Evolutionary conservation across 805 yeast species (phyloP), one percentile per base, ranked within the genome.

Genomic region (Priceomyces medius): DNA sequence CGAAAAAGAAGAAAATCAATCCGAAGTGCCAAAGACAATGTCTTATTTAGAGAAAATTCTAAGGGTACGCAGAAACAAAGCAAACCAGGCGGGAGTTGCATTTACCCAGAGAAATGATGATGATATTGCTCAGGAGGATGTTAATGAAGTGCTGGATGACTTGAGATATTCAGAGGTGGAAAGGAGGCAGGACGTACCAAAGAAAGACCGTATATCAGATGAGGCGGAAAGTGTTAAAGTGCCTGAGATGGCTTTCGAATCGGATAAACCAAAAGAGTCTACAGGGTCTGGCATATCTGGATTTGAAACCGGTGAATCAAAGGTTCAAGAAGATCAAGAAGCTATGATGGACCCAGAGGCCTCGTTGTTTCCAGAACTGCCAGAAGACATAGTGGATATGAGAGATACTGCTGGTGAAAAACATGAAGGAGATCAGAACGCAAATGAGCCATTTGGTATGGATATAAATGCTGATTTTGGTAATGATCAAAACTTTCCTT

Each of bases 1-100:
- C 7, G 10, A 14, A 17, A 27, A 3, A 10, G 18, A 14, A 8
- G 18, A 14, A 8, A 27, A 13, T 13, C n/a, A 6, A 4, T 12
- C 12, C 6, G 19, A 5, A 14, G 40, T 48, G 10, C 34, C 34
- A 12, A 31, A 18, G 16, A 16, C 34, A 6, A 17, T 31, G 33
- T 62, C 68, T 1, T 66, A 63, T 45, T 49, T 66, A 12, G 68
- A 66, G 37, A 55, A 58, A 27, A 64, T 65, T 17, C 41, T 65
- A 10, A 57, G 51, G 26, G 45, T 48, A 8, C 37, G 47, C 9
- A 49, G 45, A 18, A 45, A 43, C 20, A 38, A 43, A 7, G 12
- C 29, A 5, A 5, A 26, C 12, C 14, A n/a, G n/a, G n/a, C n/a
- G n/a, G n/a, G n/a, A n/a, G n/a, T n/a, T n/a, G n/a, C n/a, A n/a